phyloP scores from a whole-genome alignment of 2,329 filamentous ascomycete species.

The Sporothrix schenckii region DNA sequence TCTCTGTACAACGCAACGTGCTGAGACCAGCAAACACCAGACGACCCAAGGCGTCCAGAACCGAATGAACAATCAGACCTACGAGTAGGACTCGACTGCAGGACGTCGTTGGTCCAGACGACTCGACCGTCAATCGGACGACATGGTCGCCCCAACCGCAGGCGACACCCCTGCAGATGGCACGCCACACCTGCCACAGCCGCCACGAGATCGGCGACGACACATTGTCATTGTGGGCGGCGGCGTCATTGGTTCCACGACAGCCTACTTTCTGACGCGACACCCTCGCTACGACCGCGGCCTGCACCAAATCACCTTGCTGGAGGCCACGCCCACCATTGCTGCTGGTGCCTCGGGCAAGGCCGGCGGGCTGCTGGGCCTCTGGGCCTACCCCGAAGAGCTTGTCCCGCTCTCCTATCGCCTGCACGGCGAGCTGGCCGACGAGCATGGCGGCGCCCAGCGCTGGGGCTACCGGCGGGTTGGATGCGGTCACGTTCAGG shows the following conservation, averaged over 20 bases:
- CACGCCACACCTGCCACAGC: not conserved
- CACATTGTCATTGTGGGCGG: slow-evolving; percentile 62
- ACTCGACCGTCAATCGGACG: not conserved
- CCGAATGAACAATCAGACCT: not conserved
- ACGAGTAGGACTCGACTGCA: not conserved
- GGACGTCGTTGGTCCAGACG: not conserved
- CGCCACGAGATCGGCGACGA: not conserved
- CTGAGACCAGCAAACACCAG: not conserved
- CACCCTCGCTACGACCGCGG: slow-evolving; percentile 78
- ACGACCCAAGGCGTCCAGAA: not conserved
- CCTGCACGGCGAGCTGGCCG: slow-evolving; percentile 81
- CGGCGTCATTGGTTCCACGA: slow-evolving; percentile 89
- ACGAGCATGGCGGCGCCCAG: slow-evolving; percentile 74
- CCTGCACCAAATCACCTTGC: slow-evolving; percentile 76
- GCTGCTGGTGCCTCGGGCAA: slow-evolving; percentile 94
- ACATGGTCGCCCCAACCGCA: slow-evolving; percentile 23
- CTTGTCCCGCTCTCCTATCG: slow-evolving; percentile 85
- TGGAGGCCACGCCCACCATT: slow-evolving; percentile 80
- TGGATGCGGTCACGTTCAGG: slow-evolving; percentile 66
- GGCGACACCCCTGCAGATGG: slow-evolving; percentile 19
- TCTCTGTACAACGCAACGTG: too few relatives aligned
- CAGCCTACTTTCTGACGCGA: slow-evolving; percentile 86
- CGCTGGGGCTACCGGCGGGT: slow-evolving; percentile 86
- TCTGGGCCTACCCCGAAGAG: slow-evolving; percentile 86
- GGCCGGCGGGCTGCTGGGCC: slow-evolving; percentile 83